Evolutionary conservation across 305 asterid genomes (phyloP), one percentile per base, ranked within the genome.

Genomic region (Fraxinus angustifolia): DNA sequence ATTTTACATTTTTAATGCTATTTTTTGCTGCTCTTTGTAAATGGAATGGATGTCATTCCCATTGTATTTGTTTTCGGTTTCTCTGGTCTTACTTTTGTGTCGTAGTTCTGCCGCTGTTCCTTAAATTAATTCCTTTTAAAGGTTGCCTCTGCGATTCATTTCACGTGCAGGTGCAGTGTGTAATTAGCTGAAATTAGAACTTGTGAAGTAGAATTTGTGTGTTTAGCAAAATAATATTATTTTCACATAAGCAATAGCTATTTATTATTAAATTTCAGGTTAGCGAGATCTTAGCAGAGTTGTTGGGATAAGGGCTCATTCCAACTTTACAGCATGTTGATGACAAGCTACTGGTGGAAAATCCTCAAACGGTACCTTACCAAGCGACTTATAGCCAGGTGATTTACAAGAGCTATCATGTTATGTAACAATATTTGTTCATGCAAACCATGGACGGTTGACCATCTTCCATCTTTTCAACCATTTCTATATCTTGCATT

Each of bases 261-360:
- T 62, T 17, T 76, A 73, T 73, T 80, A 73, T 79, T 19, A 58
- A 36, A 72, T 73, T 86, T 80, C 92, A 95, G 98, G 97, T 93
- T 28, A 95, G 98, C 68, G 97, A 95, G 91, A 95, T 95, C 82
- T 88, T 93, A 19, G 98, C 98, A 1, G 97, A 95, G 85, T 91
- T 95, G 77, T 83, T 95, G 87, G 98, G 98, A 34, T 98, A 95
- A 91, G 99, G 98, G 85, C 87, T 95, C 75, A 95, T 95, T 83
- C 98, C 99, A 73, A 93, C 97, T 81, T 87, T 95, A 72, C 99
- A 95, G 84, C 98, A 95, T 87, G 99, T 98, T 40, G 97, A 95
- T 86, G 98, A 95, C 85, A 84, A 93, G 67, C 90, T 95, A 58
- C 85, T 95, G 87, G 91, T 88, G 79, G 91, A 91, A 83, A 90